Evolutionary conservation across 495 filamentous ascomycete genomes (phyloP).

Genomic region (Trichoderma orchidacearum): DNA sequence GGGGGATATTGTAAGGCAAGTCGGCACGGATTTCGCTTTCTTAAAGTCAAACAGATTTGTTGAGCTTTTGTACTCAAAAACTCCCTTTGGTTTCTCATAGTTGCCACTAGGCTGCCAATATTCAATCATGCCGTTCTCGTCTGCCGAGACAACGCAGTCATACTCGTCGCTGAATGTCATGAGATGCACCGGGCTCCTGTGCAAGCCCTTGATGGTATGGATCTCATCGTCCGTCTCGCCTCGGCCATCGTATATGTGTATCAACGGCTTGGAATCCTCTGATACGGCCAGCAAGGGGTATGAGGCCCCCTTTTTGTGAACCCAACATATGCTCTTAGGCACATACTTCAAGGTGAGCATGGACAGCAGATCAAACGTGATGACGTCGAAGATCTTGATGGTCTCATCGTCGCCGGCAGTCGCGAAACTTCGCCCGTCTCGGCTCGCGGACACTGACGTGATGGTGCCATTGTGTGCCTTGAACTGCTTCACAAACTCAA

Average conservation of each 20-base stretch:
- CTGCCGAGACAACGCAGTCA: slow-evolving; percentile 80
- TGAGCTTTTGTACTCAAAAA: slow-evolving; percentile 82
- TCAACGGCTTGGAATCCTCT: slow-evolving; percentile 53
- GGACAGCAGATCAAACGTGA: slow-evolving; percentile 81
- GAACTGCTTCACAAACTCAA: slow-evolving; percentile 98
- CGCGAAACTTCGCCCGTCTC: slow-evolving; percentile 88
- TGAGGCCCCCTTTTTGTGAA: slow-evolving; percentile 77
- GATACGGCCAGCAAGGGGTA: slow-evolving; percentile 82
- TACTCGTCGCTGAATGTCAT: slow-evolving; percentile 83
- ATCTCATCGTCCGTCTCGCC: slow-evolving; percentile 63
- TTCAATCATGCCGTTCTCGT: slow-evolving; percentile 89
- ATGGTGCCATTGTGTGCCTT: slow-evolving; percentile 80
- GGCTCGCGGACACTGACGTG: slow-evolving; percentile 63
- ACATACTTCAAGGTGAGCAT: slow-evolving; percentile 62
- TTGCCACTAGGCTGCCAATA: slow-evolving; percentile 76
- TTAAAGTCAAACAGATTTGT: slow-evolving; percentile 96
- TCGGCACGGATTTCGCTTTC: slow-evolving; percentile 76
- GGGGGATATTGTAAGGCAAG: slow-evolving; percentile 77
- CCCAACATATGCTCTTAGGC: slow-evolving; percentile 81
- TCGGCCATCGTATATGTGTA: slow-evolving; percentile 79
- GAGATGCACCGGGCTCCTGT: slow-evolving; percentile 62
- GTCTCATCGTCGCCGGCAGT: slow-evolving; percentile 77
- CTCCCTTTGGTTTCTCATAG: slow-evolving; percentile 83
- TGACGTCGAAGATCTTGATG: slow-evolving; percentile 91
- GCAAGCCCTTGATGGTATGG: slow-evolving; percentile 60